Evolutionary conservation across 140 eudicot genomes (phyloP), one percentile per base, ranked within the genome.

Genomic region (Bidens hawaiensis): DNA sequence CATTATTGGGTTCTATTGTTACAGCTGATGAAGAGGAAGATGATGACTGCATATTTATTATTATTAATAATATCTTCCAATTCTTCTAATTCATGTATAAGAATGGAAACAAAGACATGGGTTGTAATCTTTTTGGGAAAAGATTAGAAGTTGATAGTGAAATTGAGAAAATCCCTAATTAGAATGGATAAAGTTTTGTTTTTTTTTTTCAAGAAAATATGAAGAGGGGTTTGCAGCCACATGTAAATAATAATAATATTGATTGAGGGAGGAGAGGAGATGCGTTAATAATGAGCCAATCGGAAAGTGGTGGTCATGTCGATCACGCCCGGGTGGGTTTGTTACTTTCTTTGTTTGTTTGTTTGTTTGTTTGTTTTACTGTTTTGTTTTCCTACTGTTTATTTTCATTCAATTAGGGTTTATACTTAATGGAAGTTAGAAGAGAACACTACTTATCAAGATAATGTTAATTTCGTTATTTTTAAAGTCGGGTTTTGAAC

Each of bases 11-110:
- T 65, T 91, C 98, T 80, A 79, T 65, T 65, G 74, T 57, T 24
- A 69, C 83, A 36, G 90, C 51, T 0, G 79, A 28, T 2, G 75
- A 53, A 8, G 77, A 74, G 8, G 73, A 53, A 6, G 72, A 66
- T 34, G 95, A 83, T 67, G 95, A 58, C 75, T 85, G 91, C 89
- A 82, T 83, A 55, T 38, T 67, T 75, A 17, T 54, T 56, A 31
- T 70, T 26, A 45, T n/a, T n/a, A n/a, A n/a, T n/a, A n/a, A n/a
- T n/a, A n/a, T n/a, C n/a, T n/a, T 6, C 28, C 22, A 38, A 47
- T 17, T 55, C 4, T 31, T 22, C 3, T 23, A 41, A 65, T n/a
- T n/a, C n/a, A n/a, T n/a, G n/a, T n/a, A n/a, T n/a, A n/a, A n/a
- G n/a, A n/a, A n/a, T n/a, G n/a, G n/a, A 72, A 64, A 38, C 41